Evolutionary conservation across 768 basidiomycete genomes (phyloP).

Genomic region (Neoboletus subvelutipes): DNA sequence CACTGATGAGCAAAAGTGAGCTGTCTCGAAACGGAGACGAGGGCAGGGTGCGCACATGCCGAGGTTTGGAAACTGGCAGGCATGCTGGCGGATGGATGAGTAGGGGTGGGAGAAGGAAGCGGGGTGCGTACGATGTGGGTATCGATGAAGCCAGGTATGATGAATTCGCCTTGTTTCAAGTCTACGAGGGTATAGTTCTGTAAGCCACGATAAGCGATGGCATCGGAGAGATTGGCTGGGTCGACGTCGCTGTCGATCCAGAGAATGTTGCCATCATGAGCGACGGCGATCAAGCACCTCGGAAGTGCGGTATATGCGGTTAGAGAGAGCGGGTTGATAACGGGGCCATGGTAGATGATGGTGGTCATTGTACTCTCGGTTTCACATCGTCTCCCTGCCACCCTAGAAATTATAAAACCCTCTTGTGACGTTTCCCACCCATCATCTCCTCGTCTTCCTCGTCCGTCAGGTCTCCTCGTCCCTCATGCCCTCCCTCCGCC

Average conservation of each 20-base stretch:
- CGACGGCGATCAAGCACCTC: conserved; percentile 55
- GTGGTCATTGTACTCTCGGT: conserved; percentile 24
- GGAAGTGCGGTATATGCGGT: conserved; percentile 47
- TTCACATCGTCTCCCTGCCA: background rate
- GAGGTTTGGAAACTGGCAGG: conserved; percentile 44
- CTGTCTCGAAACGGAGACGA: background rate
- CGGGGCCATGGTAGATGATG: conserved; percentile 54
- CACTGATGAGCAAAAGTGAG: conserved; percentile 43
- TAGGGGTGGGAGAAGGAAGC: background rate
- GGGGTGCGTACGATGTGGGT: conserved; percentile 74
- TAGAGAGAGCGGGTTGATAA: conserved; percentile 52
- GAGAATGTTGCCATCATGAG: conserved; percentile 53
- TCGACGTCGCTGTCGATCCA: conserved; percentile 69
- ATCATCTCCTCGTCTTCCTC: conserved; percentile 16
- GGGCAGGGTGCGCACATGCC: conserved; percentile 30
- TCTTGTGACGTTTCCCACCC: conserved; percentile 35
- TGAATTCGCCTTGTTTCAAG: conserved; percentile 58
- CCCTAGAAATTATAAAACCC: conserved; percentile 46
- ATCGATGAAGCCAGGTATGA: conserved; percentile 89
- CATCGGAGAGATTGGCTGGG: conserved; percentile 45
- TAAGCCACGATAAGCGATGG: conserved; percentile 52
- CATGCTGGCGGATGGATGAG: conserved; percentile 27
- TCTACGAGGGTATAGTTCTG: conserved; percentile 31
- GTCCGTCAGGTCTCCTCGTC: conserved; percentile 15
- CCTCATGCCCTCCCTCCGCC: conserved; percentile 75